A percentile compares a stretch with the other conserved stretches of the same genome.
Conservation (phyloP, 345 rosid genomes). For the Ceriops zippeliana region DNA sequence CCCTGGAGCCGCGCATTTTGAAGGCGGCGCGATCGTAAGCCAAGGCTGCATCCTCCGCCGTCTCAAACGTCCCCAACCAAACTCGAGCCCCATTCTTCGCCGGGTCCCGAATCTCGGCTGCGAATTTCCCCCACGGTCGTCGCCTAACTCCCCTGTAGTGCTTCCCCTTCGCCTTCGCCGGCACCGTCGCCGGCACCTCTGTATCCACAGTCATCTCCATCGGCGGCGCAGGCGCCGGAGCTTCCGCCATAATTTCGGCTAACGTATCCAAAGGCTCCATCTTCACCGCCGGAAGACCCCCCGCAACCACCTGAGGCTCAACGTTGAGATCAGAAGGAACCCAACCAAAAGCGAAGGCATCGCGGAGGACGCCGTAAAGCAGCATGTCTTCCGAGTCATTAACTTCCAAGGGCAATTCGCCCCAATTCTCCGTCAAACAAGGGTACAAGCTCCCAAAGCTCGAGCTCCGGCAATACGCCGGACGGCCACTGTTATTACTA, state of each 20-base stretch:
- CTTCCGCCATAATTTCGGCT: conserved; percentile 1
- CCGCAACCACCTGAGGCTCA: conserved; percentile 3
- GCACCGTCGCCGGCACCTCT: conserved; percentile 30
- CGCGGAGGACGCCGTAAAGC: conserved; percentile 61
- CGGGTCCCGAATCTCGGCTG: conserved; percentile 97
- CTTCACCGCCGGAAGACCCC: conserved; percentile 31
- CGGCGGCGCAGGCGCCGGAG: neutral
- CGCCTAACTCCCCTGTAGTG: conserved; percentile 95
- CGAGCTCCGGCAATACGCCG: conserved; percentile 49
- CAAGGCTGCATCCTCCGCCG: conserved; percentile 96
- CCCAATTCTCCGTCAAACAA: conserved; percentile 89
- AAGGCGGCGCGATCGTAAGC: conserved; percentile 95
- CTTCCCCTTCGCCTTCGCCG: conserved; percentile 44
- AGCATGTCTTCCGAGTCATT: conserved; percentile 90
- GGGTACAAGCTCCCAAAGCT: conserved; percentile 69
- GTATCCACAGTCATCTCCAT: conserved; percentile 6
- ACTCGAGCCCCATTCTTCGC: conserved; percentile 97
- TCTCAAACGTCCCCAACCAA: conserved; percentile 97
- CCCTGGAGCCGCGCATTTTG: conserved; percentile 95
- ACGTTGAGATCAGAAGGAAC: conserved; percentile 45
- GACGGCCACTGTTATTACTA: conserved; percentile 8
- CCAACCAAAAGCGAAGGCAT: conserved; percentile 78
- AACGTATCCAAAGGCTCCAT: conserved; percentile 36
- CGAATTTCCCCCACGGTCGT: conserved; percentile 99
- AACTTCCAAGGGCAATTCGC: conserved; percentile 74